Evolutionary conservation across 108 stramenopile genomes (phyloP).

Genomic region (Epithemia pelagica): DNA sequence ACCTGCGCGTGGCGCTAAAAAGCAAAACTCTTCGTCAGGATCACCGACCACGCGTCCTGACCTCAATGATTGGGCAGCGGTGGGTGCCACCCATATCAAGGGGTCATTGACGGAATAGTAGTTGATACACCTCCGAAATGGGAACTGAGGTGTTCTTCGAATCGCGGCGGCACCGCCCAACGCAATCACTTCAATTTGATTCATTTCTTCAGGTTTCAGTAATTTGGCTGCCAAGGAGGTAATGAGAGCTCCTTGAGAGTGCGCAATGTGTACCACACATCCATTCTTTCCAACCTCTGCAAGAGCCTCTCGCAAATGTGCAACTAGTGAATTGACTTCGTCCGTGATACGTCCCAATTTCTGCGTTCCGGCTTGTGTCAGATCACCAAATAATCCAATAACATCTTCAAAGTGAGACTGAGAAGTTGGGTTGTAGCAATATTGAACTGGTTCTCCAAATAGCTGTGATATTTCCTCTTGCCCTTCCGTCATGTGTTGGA

Average conservation of each 20-base stretch:
- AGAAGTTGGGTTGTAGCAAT: slow-evolving; percentile 76
- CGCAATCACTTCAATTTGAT: slow-evolving; percentile 68
- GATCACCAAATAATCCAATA: slow-evolving; percentile 66
- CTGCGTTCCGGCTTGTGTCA: slow-evolving; percentile 75
- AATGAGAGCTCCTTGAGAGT: slow-evolving; percentile 83
- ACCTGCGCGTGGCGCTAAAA: slow-evolving; percentile 47
- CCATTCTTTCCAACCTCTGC: slow-evolving; percentile 55
- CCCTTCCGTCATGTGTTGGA: slow-evolving; percentile 56
- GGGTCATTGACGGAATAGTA: slow-evolving; percentile 89
- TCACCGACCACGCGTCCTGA: slow-evolving; percentile 40
- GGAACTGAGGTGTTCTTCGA: slow-evolving; percentile 51
- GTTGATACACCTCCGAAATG: slow-evolving; percentile 77
- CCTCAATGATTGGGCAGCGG: slow-evolving; percentile 60
- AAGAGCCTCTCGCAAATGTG: slow-evolving; percentile 62
- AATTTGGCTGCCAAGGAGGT: slow-evolving; percentile 69
- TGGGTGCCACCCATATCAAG: slow-evolving; percentile 66
- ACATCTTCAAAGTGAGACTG: slow-evolving; percentile 71
- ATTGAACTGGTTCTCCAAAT: slow-evolving; percentile 57
- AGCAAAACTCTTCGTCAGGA: slow-evolving; percentile 47
- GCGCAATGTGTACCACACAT: slow-evolving; percentile 77
- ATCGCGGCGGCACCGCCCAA: slow-evolving; percentile 73
- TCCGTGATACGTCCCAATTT: slow-evolving; percentile 68
- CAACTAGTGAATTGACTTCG: slow-evolving; percentile 67
- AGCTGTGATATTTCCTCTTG: slow-evolving; percentile 42
- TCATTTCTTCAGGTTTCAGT: slow-evolving; percentile 59